Evolutionary conservation across 371 early-diverging fungal genomes (phyloP).

Genomic region (Entomophthora muscae): DNA sequence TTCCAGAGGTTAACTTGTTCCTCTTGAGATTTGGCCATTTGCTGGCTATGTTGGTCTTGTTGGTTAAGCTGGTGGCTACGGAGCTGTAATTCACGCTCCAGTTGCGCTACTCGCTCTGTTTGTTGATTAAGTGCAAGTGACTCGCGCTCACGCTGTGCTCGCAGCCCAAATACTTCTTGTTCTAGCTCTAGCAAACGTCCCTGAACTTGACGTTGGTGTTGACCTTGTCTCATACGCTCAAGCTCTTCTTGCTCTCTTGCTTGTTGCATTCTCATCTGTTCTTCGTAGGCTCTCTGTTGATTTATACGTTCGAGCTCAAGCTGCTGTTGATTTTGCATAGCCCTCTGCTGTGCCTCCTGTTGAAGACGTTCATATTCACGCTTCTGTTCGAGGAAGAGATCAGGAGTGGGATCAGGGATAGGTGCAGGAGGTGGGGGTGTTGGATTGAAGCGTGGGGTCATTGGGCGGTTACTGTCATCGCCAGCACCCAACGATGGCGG

Average conservation of each 20-base stretch:
- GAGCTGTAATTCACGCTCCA: conserved; percentile 68
- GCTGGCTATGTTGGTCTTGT: conserved; percentile 50
- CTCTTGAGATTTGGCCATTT: conserved; percentile 55
- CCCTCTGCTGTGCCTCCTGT: conserved; percentile 50
- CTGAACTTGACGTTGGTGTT: conserved; percentile 51
- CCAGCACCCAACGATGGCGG: conserved; percentile 3
- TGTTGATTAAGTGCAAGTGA: conserved; percentile 69
- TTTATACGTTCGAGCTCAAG: conserved; percentile 35
- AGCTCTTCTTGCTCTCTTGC: conserved; percentile 39
- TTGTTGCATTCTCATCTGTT: conserved; percentile 19
- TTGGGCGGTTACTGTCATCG: not conserved
- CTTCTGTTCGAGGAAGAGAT: conserved; percentile 10
- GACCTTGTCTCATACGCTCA: conserved; percentile 46
- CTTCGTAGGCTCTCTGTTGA: conserved; percentile 46
- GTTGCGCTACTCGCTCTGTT: conserved; percentile 31
- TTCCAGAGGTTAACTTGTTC: conserved; percentile 70
- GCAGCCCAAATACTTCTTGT: conserved; percentile 50
- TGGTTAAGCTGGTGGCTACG: conserved; percentile 43
- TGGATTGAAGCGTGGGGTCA: not conserved
- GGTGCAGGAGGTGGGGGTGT: conserved; percentile 15
- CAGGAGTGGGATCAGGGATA: conserved; percentile 13
- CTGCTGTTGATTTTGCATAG: conserved; percentile 34
- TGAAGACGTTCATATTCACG: conserved; percentile 30
- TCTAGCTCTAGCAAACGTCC: conserved; percentile 60
- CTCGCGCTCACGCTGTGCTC: conserved; percentile 66